phyloP scores from a whole-genome alignment of 805 yeast genomes.

The Kockiozyma suomiensis region DNA sequence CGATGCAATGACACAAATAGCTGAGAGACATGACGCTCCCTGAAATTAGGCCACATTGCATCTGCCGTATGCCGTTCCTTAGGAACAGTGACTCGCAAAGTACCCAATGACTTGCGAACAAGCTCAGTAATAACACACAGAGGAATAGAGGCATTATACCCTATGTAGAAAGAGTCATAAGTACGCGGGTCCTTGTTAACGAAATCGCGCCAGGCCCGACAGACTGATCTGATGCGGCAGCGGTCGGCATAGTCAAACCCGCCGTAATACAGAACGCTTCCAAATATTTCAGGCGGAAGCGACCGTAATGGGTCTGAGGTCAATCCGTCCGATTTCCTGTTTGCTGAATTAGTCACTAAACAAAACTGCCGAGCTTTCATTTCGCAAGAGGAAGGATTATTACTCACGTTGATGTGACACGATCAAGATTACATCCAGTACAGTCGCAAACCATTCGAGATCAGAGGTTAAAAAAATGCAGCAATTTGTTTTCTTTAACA shows the following conservation, averaged over 20 bases:
- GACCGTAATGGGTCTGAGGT: neutral
- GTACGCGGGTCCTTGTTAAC: slow-evolving; percentile 3
- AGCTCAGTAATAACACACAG: neutral
- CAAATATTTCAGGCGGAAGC: slow-evolving; percentile 11
- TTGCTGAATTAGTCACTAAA: neutral
- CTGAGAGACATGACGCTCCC: neutral
- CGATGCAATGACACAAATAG: slow-evolving; percentile 2
- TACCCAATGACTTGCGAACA: neutral
- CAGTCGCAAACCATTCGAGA: no score
- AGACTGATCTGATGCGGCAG: neutral
- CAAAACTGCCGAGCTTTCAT: neutral
- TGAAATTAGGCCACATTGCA: slow-evolving; percentile 11
- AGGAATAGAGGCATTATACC: neutral
- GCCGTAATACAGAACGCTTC: slow-evolving; percentile 4
- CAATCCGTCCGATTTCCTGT: neutral
- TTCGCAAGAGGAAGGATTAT: no score
- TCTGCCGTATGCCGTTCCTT: slow-evolving; percentile 6
- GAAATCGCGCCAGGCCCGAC: slow-evolving; percentile 7
- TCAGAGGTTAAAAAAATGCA: neutral
- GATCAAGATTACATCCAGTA: neutral
- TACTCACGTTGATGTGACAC: neutral
- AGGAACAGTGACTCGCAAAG: slow-evolving; percentile 1
- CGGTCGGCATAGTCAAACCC: slow-evolving; percentile 6
- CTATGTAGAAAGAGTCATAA: neutral
- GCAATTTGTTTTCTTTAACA: neutral